A percentile compares a stretch with the other conserved stretches of the same genome.
Conservation (phyloP, 768 basidiomycete genomes). For the Trametes sanguinea region DNA sequence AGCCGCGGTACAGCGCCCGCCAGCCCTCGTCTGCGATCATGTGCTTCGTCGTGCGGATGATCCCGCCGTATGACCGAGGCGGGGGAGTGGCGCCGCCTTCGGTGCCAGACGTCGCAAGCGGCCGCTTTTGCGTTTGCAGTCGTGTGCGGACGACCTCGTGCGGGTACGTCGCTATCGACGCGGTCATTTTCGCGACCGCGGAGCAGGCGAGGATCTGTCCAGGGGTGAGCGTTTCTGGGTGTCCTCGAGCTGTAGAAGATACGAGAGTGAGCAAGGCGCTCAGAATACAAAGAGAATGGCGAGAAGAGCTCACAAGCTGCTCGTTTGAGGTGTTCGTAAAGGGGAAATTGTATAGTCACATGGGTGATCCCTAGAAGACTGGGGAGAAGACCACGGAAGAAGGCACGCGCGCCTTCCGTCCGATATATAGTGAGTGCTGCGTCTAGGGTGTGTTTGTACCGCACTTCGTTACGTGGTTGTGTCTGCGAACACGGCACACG, state of each 20-base stretch:
- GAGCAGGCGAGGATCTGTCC: constrained; percentile 82
- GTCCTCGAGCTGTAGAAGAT: constrained; percentile 38
- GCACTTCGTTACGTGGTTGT: constrained; percentile 73
- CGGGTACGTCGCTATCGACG: constrained; percentile 93
- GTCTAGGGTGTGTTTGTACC: constrained; percentile 89
- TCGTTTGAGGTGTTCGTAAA: constrained; percentile 91
- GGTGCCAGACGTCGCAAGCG: constrained; percentile 50
- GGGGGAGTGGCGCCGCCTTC: constrained; percentile 61
- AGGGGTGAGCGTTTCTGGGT: constrained; percentile 49
- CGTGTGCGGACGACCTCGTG: constrained; percentile 99
- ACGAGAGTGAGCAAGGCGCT: not conserved
- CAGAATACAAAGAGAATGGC: not conserved
- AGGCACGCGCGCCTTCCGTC: constrained; percentile 82
- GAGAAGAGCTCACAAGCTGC: constrained; percentile 72
- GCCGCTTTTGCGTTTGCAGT: constrained; percentile 81
- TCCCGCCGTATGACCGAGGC: constrained; percentile 57
- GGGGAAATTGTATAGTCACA: constrained; percentile 96
- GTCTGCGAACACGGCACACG: constrained; percentile 51
- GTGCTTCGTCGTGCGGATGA: constrained; percentile 69
- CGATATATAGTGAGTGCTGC: constrained; percentile 89
- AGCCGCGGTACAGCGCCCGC: constrained; percentile 87
- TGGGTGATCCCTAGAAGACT: constrained; percentile 91
- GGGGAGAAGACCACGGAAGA: constrained; percentile 94
- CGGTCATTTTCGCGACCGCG: constrained; percentile 93
- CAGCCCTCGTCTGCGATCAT: constrained; percentile 85